These are phyloP conservation scores for Pistacia integerrima DNA, from an alignment of 345 rosid genomes.

Conservation along the genomic window DNA sequence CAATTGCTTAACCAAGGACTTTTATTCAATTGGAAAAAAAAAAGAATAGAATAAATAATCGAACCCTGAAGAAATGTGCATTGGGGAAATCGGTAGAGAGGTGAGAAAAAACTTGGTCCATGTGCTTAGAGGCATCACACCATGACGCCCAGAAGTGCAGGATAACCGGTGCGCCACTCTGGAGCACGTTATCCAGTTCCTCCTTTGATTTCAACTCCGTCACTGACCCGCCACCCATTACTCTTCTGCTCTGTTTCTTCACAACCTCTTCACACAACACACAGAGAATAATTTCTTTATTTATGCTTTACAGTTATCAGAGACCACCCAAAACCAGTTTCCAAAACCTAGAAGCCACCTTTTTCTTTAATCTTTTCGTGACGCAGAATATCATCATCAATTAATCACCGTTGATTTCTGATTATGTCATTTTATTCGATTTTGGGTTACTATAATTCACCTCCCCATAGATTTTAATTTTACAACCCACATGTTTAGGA, in stretches of 20 bases:
- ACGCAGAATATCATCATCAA: background rate
- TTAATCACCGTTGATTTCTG: constrained; percentile 1
- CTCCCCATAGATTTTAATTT: too few species aligned
- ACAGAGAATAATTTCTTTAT: background rate
- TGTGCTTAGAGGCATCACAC: constrained; percentile 99
- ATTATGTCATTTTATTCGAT: too few species aligned
- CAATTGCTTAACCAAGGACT: background rate
- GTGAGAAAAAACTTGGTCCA: constrained; percentile 94
- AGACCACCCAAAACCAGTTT: background rate
- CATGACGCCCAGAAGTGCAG: constrained; percentile 98
- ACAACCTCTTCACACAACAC: background rate
- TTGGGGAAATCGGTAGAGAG: constrained; percentile 92
- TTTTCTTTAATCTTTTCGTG: background rate
- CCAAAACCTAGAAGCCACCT: background rate
- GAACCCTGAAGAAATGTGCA: constrained; percentile 77
- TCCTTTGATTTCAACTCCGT: constrained; percentile 80
- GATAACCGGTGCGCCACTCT: constrained; percentile 54
- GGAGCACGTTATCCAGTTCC: constrained; percentile 64
- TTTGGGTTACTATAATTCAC: too few species aligned
- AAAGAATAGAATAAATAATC: background rate
- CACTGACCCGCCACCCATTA: constrained; percentile 56
- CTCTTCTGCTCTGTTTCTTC: background rate
- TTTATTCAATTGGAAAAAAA: too few species aligned
- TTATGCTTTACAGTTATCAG: background rate
- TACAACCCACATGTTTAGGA: too few species aligned